Conservation (phyloP, 257 asterid species). For the Fraxinus quadrangulata region DNA sequence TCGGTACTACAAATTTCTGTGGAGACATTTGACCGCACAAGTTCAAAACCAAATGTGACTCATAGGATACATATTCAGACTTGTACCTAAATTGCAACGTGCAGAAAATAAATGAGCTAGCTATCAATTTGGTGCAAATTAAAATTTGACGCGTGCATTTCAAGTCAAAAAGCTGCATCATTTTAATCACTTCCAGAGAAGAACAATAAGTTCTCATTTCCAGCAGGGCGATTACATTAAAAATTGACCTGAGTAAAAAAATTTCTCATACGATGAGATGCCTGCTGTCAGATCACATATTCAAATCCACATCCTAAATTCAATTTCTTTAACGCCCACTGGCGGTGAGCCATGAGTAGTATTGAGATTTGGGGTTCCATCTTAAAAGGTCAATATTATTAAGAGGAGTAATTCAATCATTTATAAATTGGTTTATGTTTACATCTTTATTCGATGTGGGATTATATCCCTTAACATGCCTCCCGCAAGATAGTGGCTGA, state of each 20-base stretch:
- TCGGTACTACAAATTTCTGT: neutral
- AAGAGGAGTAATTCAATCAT: too few species aligned
- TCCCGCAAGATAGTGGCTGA: too few species aligned
- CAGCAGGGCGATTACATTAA: conserved; percentile 23
- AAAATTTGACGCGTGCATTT: conserved; percentile 23
- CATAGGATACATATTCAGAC: conserved; percentile 1
- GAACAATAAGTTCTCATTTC: conserved; percentile 17
- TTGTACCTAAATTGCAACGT: conserved; percentile 11
- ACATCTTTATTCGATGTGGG: too few species aligned
- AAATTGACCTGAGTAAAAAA: too few species aligned
- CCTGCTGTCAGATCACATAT: conserved; percentile 34
- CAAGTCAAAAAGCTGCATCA: conserved; percentile 24
- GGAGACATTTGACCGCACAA: conserved; percentile 18
- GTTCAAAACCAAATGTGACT: conserved; percentile 1
- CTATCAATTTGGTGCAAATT: conserved; percentile 19
- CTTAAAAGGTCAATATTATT: too few species aligned
- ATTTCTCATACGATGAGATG: too few species aligned
- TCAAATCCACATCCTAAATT: conserved; percentile 18
- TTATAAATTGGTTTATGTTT: too few species aligned
- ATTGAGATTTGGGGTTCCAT: too few species aligned
- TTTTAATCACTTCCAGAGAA: neutral
- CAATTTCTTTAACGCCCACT: conserved; percentile 1
- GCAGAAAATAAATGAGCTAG: conserved; percentile 21
- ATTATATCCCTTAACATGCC: too few species aligned
- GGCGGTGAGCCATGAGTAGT: too few species aligned